phyloP scores from a whole-genome alignment of 1,284 basidiomycete species.

The Clitocybe nebularis region DNA sequence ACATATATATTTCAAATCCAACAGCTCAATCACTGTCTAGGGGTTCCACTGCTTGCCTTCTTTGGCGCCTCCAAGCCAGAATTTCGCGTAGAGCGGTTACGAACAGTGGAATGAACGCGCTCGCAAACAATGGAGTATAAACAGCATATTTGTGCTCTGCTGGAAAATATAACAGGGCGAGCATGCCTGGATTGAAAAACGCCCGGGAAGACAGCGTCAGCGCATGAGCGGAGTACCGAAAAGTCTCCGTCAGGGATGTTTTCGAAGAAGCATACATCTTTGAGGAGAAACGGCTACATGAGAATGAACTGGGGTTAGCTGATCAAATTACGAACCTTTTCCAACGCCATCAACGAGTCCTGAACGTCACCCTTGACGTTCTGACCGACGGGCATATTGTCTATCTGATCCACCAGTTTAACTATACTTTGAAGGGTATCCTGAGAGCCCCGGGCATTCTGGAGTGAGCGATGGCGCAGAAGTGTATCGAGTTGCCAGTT shows the following conservation, averaged over 20 bases:
- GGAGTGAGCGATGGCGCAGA: slow-evolving; percentile 63
- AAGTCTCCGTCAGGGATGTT: slow-evolving; percentile 42
- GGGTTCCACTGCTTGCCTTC: too few relatives aligned
- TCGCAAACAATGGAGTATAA: slow-evolving; percentile 90
- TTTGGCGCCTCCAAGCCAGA: slow-evolving; percentile 47
- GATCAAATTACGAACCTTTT: slow-evolving; percentile 48
- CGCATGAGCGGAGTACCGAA: slow-evolving; percentile 65
- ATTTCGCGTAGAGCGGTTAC: slow-evolving; percentile 73
- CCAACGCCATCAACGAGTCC: slow-evolving; percentile 65
- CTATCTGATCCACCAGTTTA: slow-evolving; percentile 78
- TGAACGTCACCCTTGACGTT: slow-evolving; percentile 74
- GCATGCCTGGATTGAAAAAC: slow-evolving; percentile 96
- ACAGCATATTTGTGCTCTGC: slow-evolving; percentile 95
- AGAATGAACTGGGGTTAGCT: slow-evolving; percentile 6
- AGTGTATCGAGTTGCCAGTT: slow-evolving; percentile 82
- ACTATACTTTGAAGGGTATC: slow-evolving; percentile 81
- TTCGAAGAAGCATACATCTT: slow-evolving; percentile 43
- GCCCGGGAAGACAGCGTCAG: slow-evolving; percentile 78
- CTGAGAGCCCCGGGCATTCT: slow-evolving; percentile 66
- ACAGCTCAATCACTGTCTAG: too few relatives aligned
- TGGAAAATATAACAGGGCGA: slow-evolving; percentile 94
- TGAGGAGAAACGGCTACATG: slow-evolving; percentile 9
- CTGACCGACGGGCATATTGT: slow-evolving; percentile 84
- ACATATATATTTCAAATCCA: too few relatives aligned
- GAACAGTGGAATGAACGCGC: slow-evolving; percentile 78